phyloP scores from a whole-genome alignment of 805 yeast genomes.

The Starmerella bombicola region DNA sequence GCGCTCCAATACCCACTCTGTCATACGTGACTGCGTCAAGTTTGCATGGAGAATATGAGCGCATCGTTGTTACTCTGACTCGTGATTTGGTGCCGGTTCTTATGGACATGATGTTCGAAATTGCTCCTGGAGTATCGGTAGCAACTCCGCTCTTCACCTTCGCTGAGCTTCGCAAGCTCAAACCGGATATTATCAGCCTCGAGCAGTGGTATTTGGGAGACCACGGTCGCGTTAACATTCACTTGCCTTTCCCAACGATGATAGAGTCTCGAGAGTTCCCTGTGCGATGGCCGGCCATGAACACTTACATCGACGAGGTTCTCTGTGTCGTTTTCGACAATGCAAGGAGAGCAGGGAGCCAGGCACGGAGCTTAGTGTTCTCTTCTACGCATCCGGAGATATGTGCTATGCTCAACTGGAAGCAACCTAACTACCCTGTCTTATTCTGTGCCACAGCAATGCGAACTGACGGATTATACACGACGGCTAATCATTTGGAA shows the following conservation, averaged over 20 bases:
- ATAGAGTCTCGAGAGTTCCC: slow-evolving; percentile 18
- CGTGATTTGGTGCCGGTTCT: slow-evolving; percentile 80
- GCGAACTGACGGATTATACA: slow-evolving; percentile 22
- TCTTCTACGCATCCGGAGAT: slow-evolving; percentile 77
- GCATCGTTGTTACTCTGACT: slow-evolving; percentile 55
- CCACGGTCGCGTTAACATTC: slow-evolving; percentile 21
- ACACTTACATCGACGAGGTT: slow-evolving; percentile 63
- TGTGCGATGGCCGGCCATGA: slow-evolving; percentile 37
- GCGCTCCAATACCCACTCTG: slow-evolving; percentile 26
- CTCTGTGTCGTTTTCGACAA: slow-evolving; percentile 64
- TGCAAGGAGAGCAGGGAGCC: slow-evolving; percentile 34
- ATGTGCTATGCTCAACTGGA: slow-evolving; percentile 94
- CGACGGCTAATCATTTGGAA: slow-evolving; percentile 23
- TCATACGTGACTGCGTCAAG: slow-evolving; percentile 88
- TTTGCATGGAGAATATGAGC: slow-evolving; percentile 64
- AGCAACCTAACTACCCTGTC: slow-evolving; percentile 95
- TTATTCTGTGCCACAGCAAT: slow-evolving; percentile 55
- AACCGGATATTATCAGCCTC: slow-evolving; percentile 18
- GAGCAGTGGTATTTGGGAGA: slow-evolving; percentile 24
- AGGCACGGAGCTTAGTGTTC: slow-evolving; percentile 50
- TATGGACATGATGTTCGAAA: slow-evolving; percentile 45
- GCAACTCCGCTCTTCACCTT: slow-evolving; percentile 21
- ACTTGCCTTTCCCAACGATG: slow-evolving; percentile 22
- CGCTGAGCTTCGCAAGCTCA: slow-evolving; percentile 21
- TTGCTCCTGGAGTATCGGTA: slow-evolving; percentile 54